Percentiles rank a stretch among this genome's conserved stretches.
phyloP scores from a whole-genome alignment of 768 basidiomycete genomes.

The Calvatia gigantea region DNA sequence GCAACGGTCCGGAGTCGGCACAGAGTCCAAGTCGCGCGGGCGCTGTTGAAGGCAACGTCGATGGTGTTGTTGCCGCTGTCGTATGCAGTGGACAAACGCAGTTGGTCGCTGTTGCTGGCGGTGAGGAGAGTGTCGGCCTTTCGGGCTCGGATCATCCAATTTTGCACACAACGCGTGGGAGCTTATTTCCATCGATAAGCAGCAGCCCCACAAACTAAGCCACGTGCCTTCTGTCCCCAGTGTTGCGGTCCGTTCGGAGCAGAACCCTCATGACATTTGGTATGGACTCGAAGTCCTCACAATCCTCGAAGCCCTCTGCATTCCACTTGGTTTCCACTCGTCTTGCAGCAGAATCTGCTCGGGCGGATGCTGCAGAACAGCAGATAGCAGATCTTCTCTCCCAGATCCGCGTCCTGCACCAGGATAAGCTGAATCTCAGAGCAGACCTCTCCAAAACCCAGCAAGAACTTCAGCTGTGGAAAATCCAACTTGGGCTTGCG shows the following conservation, averaged over 20 bases:
- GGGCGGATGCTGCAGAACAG: constrained; percentile 35
- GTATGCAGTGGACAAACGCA: not conserved
- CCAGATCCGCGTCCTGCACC: constrained; percentile 28
- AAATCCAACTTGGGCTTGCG: constrained; percentile 53
- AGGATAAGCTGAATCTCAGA: constrained; percentile 27
- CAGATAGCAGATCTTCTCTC: constrained; percentile 28
- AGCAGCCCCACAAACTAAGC: not conserved
- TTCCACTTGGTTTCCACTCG: not conserved
- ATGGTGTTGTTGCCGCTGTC: not conserved
- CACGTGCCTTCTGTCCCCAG: not conserved
- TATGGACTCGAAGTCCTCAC: not conserved
- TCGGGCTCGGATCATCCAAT: constrained; percentile 4
- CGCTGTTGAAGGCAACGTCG: not conserved
- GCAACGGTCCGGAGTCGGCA: not conserved
- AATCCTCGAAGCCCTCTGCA: not conserved
- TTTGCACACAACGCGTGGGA: constrained; percentile 4
- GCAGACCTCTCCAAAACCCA: constrained; percentile 27
- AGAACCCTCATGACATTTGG: no score
- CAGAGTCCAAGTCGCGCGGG: no score
- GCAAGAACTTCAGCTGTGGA: constrained; percentile 55
- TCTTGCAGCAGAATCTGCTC: constrained; percentile 31
- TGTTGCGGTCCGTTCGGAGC: not conserved
- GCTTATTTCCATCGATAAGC: constrained; percentile 6
- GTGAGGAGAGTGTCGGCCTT: not conserved
- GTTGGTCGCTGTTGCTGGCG: not conserved